Evolutionary conservation across 2,329 filamentous ascomycete species (phyloP), one percentile per base, ranked within the genome.

Genomic region (Chrysosporium keratinophilum): DNA sequence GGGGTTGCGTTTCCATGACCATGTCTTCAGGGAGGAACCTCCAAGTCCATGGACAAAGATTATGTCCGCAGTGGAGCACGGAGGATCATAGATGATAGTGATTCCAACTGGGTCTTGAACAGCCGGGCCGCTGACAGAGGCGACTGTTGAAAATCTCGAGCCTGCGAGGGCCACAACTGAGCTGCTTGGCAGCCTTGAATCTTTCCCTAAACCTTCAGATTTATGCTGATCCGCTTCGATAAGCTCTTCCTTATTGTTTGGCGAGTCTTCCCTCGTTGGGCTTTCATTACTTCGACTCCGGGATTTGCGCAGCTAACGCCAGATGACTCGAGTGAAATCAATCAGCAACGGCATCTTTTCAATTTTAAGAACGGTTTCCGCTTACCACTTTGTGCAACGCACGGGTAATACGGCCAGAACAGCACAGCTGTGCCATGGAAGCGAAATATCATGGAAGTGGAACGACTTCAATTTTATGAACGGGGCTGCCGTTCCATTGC

Each of bases 21-120:
- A 72, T 1, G 70, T 71, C 37, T 64, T 68, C 12, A 57, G 50
- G 0, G 65, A 67, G 1, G 65, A 67, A 0, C 70, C 70, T 11
- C 69, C 67, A 4, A 73, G 60, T 1, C 69, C 68, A 59, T 72
- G 70, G 4, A 72, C 67, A 50, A 73, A 71, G n/a, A 72, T 60
- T 1, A 69, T 35, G 43, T 70, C 67, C 0, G 58, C 61, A 0
- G 47, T 33, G 28, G 46, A 54, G 40, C 46, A 35, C 19, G 39
- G 10, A 19, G 48, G 54, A 5, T 50, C 39, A 43, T 53, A 19
- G 9, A 55, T 33, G 19, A 55, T 19, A 20, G 17, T 31, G 20
- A 57, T 33, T 5, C 55, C 55, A 11, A 34, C 28, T 5, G 31
- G 31, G n/a, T 46, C 31, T 6, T 14, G 5, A n/a, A n/a, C n/a